Evolutionary conservation across 768 basidiomycete genomes (phyloP).

Genomic region (Phylloporus scabripes): DNA sequence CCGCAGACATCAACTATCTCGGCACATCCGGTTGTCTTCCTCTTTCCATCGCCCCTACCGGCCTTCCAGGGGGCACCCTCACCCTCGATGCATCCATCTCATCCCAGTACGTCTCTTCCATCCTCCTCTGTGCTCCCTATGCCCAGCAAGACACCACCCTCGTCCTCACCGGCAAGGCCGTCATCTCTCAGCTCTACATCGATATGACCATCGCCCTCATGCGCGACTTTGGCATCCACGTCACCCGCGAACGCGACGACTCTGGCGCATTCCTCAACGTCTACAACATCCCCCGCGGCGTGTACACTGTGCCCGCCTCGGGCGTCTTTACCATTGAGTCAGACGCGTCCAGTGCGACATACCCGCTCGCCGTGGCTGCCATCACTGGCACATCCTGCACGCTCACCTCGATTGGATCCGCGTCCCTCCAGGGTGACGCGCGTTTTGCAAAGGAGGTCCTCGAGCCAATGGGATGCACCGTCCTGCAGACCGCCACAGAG

Average conservation of each 20-base stretch:
- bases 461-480: conserved; percentile 91
- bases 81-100: conserved; percentile 91
- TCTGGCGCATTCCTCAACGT: conserved; percentile 65
- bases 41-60: conserved; percentile 76
- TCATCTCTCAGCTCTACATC: conserved; percentile 98
- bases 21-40: conserved; percentile 85
- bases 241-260: conserved; percentile 57
- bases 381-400: conserved; percentile 97
- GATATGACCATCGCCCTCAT: conserved; percentile 99
- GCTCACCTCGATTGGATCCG: conserved; percentile 83
- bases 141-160: conserved; percentile 77
- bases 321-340: conserved; percentile 83
- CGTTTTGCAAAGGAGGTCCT: conserved; percentile 90
- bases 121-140: conserved; percentile 95
- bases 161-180: conserved; percentile 87
- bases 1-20: conserved; percentile 69
- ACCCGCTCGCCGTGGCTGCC: conserved; percentile 94
- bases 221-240: conserved; percentile 82
- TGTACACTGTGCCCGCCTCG: conserved; percentile 66
- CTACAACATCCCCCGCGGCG: conserved; percentile 80
- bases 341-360: conserved; percentile 94
- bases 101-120: conserved; percentile 96
- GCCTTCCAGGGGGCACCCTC: conserved; percentile 77
- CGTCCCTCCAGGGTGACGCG: conserved; percentile 95
- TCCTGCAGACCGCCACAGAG: conserved; percentile 79